Conservation (phyloP, 2,329 filamentous ascomycete genomes). For the Penicillium sp. region DNA sequence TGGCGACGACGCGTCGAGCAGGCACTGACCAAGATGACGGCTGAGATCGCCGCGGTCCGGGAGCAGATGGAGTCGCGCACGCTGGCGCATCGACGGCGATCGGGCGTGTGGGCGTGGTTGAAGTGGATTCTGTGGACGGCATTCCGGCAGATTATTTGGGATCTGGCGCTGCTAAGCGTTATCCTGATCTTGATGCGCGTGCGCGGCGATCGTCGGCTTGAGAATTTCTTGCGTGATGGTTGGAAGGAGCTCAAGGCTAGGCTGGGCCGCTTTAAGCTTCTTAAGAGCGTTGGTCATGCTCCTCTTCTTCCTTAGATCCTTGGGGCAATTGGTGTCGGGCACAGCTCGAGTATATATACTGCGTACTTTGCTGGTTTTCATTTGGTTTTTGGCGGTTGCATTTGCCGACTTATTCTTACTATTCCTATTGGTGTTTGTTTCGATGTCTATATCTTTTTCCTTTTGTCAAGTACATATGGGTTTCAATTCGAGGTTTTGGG, state of each 20-base stretch:
- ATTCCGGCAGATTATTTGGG: slow-evolving; percentile 68
- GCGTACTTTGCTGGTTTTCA: neutral
- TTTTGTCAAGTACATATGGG: slow-evolving; percentile 26
- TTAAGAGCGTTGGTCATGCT: slow-evolving; percentile 21
- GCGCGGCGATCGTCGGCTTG: slow-evolving; percentile 41
- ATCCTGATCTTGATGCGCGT: slow-evolving; percentile 40
- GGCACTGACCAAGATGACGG: slow-evolving; percentile 80
- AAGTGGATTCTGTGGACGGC: slow-evolving; percentile 64
- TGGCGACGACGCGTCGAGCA: slow-evolving; percentile 82
- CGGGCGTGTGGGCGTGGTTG: slow-evolving; percentile 63
- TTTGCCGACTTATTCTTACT: neutral
- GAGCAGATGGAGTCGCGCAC: slow-evolving; percentile 80
- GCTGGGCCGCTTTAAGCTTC: slow-evolving; percentile 25
- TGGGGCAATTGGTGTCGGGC: neutral
- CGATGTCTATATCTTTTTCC: slow-evolving; percentile 8
- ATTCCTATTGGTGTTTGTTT: slow-evolving; percentile 3
- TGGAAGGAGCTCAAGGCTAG: slow-evolving; percentile 33
- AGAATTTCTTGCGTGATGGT: slow-evolving; percentile 34
- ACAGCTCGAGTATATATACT: neutral
- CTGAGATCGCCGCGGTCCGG: slow-evolving; percentile 83
- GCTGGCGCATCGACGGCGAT: slow-evolving; percentile 63
- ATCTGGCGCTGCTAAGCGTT: slow-evolving; percentile 52
- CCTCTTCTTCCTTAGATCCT: slow-evolving; percentile 23
- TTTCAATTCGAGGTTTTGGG: slow-evolving; percentile 14
- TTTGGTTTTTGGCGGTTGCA: slow-evolving; percentile 2